Conservation (phyloP, 2,329 filamentous ascomycete genomes). For the Drechslera avenae region DNA sequence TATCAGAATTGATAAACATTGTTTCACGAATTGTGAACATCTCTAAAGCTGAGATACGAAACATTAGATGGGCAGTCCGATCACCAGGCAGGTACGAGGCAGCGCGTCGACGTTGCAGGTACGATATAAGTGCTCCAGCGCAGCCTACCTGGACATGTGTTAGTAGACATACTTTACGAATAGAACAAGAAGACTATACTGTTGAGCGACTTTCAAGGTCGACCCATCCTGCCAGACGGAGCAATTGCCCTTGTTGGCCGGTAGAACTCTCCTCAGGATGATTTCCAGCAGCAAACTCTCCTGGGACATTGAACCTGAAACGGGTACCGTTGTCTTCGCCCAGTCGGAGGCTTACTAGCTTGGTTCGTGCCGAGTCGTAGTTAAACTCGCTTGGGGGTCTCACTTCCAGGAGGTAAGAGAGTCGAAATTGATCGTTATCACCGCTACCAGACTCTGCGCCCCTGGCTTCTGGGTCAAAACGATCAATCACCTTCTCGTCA, state of each 20-base stretch:
- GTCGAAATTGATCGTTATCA: constrained; percentile 54
- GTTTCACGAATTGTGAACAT: constrained; percentile 73
- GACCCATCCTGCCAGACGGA: constrained; percentile 72
- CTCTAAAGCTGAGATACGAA: constrained; percentile 67
- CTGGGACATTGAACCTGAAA: constrained; percentile 66
- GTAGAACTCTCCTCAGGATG: constrained; percentile 54
- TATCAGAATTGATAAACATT: constrained; percentile 81
- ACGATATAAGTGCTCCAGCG: constrained; percentile 81
- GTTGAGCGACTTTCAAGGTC: constrained; percentile 76
- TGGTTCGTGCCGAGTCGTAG: constrained; percentile 68
- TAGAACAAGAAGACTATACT: constrained; percentile 48
- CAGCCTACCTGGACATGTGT: constrained; percentile 69
- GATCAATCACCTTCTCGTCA: constrained; percentile 55
- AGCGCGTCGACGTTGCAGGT: constrained; percentile 72
- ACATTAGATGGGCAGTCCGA: constrained; percentile 58
- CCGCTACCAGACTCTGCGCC: constrained; percentile 38
- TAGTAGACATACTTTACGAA: not conserved
- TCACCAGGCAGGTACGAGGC: constrained; percentile 67
- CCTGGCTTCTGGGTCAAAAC: constrained; percentile 52
- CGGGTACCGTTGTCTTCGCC: constrained; percentile 54
- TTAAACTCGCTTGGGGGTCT: constrained; percentile 75
- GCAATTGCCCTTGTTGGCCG: constrained; percentile 65
- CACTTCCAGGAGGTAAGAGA: constrained; percentile 68
- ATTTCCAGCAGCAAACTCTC: constrained; percentile 52
- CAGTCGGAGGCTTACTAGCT: constrained; percentile 65